Conservation (phyloP, 2,329 filamentous ascomycete species). For the Botrytis tulipae region DNA sequence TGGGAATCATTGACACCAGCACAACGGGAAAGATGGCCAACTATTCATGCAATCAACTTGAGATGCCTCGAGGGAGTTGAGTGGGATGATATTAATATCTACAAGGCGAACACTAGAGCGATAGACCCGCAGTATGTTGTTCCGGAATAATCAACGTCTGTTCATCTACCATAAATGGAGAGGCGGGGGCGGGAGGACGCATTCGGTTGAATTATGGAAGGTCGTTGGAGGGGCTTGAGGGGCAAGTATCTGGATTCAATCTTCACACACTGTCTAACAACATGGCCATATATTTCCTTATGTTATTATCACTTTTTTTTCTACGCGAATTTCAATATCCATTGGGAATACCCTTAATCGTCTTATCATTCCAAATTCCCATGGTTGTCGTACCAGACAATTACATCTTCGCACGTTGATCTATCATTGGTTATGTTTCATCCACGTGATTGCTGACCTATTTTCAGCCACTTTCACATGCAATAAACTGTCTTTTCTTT, state of each 20-base stretch:
- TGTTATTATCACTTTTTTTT: not conserved
- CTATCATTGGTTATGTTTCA: constrained; percentile 10
- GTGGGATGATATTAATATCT: constrained; percentile 22
- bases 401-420: not conserved
- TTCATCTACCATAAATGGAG: not conserved
- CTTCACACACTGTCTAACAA: not conserved
- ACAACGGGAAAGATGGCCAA: constrained; percentile 17
- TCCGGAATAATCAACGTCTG: constrained; percentile 8
- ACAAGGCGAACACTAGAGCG: constrained; percentile 17
- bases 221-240: not conserved
- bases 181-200: not conserved
- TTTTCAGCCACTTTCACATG: constrained; percentile 3
- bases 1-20: constrained; percentile 5
- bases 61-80: constrained; percentile 24
- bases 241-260: not conserved
- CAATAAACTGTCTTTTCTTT: not conserved
- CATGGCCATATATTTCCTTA: not conserved
- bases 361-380: not conserved
- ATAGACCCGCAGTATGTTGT: constrained; percentile 21
- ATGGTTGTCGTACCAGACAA: not conserved
- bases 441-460: not conserved
- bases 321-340: fast-evolving
- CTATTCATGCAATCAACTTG: constrained; percentile 22
- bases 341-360: not conserved
- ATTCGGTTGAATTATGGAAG: not conserved